A percentile compares a stretch with the other conserved stretches of the same genome.
phyloP scores from a whole-genome alignment of 768 basidiomycete species.

The Mycena crocata region DNA sequence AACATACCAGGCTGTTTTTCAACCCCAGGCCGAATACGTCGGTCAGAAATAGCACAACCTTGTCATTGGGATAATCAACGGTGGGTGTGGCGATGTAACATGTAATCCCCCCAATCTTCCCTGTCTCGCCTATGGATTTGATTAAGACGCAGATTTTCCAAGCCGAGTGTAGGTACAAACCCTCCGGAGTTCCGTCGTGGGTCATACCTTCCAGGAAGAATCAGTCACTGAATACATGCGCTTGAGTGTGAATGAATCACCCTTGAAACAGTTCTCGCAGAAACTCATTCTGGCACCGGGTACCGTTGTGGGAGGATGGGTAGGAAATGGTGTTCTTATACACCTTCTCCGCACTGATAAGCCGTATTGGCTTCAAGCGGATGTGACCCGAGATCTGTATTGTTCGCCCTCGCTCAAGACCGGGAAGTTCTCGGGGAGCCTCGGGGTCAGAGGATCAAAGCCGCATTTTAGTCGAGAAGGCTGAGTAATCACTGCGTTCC shows the following conservation, averaged over 20 bases:
- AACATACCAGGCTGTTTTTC: not conserved
- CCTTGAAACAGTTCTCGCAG: conserved; percentile 66
- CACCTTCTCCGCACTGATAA: no score
- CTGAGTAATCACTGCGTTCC: no score
- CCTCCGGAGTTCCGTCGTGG: not conserved
- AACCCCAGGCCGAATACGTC: conserved; percentile 52
- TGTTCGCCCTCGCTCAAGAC: no score
- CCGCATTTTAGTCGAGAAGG: no score
- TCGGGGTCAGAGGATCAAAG: no score
- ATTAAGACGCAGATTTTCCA: not conserved
- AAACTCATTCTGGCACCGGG: conserved; percentile 63
- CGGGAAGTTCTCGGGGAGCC: no score
- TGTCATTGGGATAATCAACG: conserved; percentile 52
- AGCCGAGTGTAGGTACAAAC: conserved; percentile 4
- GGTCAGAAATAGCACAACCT: conserved; percentile 57
- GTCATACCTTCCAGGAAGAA: not conserved
- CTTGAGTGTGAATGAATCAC: conserved; percentile 40
- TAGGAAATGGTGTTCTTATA: no score
- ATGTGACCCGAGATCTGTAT: no score
- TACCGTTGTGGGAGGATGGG: no score
- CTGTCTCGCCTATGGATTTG: conserved; percentile 46
- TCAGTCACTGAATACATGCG: not conserved
- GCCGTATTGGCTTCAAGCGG: no score
- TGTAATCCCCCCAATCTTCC: conserved; percentile 49
- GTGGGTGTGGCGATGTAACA: conserved; percentile 57